Conservation (phyloP, 2,329 filamentous ascomycete genomes). For the Colletotrichum kahawae region DNA sequence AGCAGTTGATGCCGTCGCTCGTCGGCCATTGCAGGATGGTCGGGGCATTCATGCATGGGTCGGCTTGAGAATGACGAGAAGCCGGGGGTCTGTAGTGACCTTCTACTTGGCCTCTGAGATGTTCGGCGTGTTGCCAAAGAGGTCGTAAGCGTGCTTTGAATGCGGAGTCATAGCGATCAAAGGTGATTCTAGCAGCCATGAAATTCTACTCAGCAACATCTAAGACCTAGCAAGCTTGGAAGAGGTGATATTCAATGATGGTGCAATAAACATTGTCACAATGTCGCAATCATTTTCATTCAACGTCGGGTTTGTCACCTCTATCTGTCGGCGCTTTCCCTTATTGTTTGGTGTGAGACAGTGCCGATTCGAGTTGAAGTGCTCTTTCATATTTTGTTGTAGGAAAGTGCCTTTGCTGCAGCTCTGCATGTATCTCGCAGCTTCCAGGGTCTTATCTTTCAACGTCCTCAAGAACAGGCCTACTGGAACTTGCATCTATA, state of each 20-base stretch:
- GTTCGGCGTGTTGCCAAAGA: not conserved
- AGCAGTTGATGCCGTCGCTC: not conserved
- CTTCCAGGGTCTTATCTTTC: not conserved
- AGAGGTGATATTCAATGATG: rapidly evolving
- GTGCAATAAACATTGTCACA: rapidly evolving
- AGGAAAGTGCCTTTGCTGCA: not conserved
- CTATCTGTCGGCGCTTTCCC: rapidly evolving
- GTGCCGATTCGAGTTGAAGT: rapidly evolving
- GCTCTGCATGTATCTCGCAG: not conserved
- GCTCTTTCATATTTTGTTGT: not conserved
- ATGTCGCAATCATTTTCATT: rapidly evolving
- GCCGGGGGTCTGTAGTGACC: not conserved
- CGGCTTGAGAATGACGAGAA: not conserved
- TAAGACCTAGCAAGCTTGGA: not conserved
- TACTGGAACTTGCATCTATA: rapidly evolving
- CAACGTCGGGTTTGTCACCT: rapidly evolving
- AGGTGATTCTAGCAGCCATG: rapidly evolving
- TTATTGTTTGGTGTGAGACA: not conserved
- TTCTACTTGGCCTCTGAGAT: not conserved
- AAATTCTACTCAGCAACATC: rapidly evolving
- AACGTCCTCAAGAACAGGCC: too few relatives aligned
- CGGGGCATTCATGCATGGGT: not conserved
- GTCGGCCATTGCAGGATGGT: not conserved
- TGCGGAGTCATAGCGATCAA: not conserved
- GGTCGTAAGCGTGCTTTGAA: not conserved